These are phyloP conservation scores for Mycena kentingensis DNA, from an alignment of 768 basidiomycete genomes.

Conservation along the genomic window DNA sequence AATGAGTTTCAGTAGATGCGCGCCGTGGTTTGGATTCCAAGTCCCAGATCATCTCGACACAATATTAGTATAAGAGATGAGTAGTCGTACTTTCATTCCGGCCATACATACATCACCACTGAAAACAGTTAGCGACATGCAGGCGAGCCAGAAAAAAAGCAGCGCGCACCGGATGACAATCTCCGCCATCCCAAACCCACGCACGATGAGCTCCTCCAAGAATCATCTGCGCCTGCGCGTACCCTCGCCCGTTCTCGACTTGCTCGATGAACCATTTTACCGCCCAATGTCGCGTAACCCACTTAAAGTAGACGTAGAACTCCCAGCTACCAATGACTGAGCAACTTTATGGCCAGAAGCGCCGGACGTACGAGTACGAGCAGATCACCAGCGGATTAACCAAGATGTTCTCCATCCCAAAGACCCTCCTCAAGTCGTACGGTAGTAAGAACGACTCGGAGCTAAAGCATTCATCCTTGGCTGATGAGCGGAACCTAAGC, in stretches of 20 bases:
- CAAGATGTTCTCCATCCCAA: slow-evolving; percentile 35
- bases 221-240: background rate
- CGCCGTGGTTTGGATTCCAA: too few species aligned
- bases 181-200: slow-evolving; percentile 12
- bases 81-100: too few species aligned
- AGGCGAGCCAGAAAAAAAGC: too few species aligned
- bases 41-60: too few species aligned
- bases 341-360: too few species aligned
- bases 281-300: background rate
- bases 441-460: slow-evolving; percentile 44
- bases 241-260: background rate
- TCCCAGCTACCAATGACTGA: too few species aligned
- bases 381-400: slow-evolving; percentile 41
- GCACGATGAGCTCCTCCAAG: background rate
- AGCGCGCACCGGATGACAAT: slow-evolving; percentile 14
- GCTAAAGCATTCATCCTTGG: slow-evolving; percentile 33
- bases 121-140: too few species aligned
- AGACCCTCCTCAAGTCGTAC: slow-evolving; percentile 42
- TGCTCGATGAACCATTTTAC: background rate
- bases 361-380: too few species aligned
- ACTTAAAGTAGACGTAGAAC: background rate
- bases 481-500: slow-evolving; percentile 31
- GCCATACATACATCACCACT: too few species aligned
- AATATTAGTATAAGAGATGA: too few species aligned
- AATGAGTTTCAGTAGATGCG: too few species aligned